Evolutionary conservation across 352 stramenopile genomes (phyloP), one percentile per base, ranked within the genome.

Genomic region (Pilasporangium apinafurcum): DNA sequence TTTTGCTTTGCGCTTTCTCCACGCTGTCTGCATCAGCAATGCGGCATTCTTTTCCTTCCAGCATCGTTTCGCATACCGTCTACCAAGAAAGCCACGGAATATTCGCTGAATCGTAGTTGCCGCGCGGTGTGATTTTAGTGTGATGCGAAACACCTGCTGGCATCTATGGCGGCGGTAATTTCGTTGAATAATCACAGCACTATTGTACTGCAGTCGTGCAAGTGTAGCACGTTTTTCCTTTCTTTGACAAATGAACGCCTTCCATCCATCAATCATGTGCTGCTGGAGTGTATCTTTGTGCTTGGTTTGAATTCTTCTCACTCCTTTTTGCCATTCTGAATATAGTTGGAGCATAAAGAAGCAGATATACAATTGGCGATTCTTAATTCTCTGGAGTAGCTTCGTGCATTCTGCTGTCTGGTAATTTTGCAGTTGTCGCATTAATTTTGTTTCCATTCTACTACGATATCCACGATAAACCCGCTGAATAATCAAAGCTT

Each of bases 121-220:
- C 14, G 75, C 68, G 12, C 78, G 72, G 26, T 84, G 57, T 0
- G 49, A 39, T 0, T 28, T 35, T 1, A 86, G 28, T 5, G 40
- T 53, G 12, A 49, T 43, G 17, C 41, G 57, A 40, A 92, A 93
- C 6, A 59, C 12, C 1, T 48, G 27, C 43, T 86, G 65, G 14
- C 75, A 88, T 5, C 49, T 43, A 39, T 85, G 62, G 0, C 74
- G 68, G 4, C 73, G 69, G 41, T 67, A 88, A 22, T 81, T 67
- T 13, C 78, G 65, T 44, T 95, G 83, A 30, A 95, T 93, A 8
- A 67, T 18, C 7, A 65, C 51, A 7, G 77, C 70, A 10, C 56
- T 70, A 8, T 64, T 36, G 26, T 77, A 70, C 12, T 54, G 56
- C 1, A 59, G 57, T 17, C 61, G 54, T 1, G 65, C 10, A 0